phyloP scores from a whole-genome alignment of 345 rosid species.

The Syzygium oleosum region DNA sequence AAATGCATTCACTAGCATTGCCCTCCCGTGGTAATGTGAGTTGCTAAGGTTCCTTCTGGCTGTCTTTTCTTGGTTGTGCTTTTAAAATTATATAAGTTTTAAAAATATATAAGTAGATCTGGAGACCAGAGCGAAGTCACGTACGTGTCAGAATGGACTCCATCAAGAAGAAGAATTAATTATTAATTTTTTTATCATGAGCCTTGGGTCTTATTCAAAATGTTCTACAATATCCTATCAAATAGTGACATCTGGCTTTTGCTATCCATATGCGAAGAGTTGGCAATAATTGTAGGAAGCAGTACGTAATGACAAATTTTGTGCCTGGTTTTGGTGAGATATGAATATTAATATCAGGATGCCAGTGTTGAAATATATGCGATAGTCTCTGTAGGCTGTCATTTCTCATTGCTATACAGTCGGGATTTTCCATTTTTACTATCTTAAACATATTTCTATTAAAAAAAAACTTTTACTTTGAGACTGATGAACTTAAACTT shows the following conservation, averaged over 20 bases:
- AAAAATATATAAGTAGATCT: not conserved
- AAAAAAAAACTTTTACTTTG: not conserved
- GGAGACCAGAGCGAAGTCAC: not conserved
- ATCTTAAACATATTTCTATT: not conserved
- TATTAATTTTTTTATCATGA: not conserved
- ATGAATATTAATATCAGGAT: not conserved
- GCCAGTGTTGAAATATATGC: not conserved
- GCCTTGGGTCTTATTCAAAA: not conserved
- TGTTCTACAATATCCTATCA: not conserved
- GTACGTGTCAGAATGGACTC: not conserved
- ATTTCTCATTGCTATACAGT: not conserved
- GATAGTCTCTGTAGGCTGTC: not conserved
- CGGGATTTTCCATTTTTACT: not conserved
- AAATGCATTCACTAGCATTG: not conserved
- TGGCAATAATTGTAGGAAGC: not conserved
- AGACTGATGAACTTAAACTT: not conserved
- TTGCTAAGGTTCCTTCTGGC: not conserved
- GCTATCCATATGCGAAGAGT: not conserved
- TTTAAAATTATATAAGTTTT: not conserved
- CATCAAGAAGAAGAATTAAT: not conserved
- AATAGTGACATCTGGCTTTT: not conserved
- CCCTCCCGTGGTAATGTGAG: not conserved
- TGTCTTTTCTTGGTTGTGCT: not conserved
- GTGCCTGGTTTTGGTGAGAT: not conserved
- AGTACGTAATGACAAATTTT: not conserved